Conservation (phyloP, 208 protist species). For the Herpetomonas tarakana region DNA sequence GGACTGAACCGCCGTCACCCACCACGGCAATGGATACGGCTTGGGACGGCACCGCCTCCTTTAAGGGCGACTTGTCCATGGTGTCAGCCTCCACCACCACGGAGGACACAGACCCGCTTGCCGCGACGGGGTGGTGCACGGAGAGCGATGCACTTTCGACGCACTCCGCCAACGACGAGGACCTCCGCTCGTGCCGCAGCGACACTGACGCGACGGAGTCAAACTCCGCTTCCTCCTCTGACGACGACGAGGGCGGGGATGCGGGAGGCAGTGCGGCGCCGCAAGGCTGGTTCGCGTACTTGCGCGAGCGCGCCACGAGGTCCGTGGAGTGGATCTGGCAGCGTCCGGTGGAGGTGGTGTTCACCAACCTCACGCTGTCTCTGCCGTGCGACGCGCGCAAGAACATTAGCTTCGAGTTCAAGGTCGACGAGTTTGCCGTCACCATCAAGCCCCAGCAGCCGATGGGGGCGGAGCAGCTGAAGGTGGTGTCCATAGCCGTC, state of each 20-base stretch:
- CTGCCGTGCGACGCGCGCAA: constrained; percentile 41
- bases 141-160: constrained; percentile 1
- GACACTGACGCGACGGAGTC: constrained; percentile 25
- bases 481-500: constrained; percentile 34
- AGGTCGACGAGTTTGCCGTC: constrained; percentile 33
- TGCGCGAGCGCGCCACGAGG: constrained; percentile 29
- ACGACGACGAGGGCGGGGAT: constrained; percentile 2
- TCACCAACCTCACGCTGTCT: constrained; percentile 35
- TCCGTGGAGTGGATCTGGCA: constrained; percentile 71
- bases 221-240: constrained; percentile 18
- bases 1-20: no score
- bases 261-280: constrained; percentile 1
- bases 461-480: constrained; percentile 34
- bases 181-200: constrained; percentile 68
- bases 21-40: background rate
- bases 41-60: background rate
- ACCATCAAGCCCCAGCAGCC: constrained; percentile 41
- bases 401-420: constrained; percentile 31
- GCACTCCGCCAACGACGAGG: constrained; percentile 26
- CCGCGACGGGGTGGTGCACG: background rate
- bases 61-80: constrained; percentile 9
- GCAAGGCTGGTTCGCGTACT: constrained; percentile 42
- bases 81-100: constrained; percentile 11
- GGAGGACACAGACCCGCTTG: background rate
- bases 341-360: constrained; percentile 46